Base-by-base conservation (phyloP, 345 rosid species). In the Boechera retrofracta region DNA sequence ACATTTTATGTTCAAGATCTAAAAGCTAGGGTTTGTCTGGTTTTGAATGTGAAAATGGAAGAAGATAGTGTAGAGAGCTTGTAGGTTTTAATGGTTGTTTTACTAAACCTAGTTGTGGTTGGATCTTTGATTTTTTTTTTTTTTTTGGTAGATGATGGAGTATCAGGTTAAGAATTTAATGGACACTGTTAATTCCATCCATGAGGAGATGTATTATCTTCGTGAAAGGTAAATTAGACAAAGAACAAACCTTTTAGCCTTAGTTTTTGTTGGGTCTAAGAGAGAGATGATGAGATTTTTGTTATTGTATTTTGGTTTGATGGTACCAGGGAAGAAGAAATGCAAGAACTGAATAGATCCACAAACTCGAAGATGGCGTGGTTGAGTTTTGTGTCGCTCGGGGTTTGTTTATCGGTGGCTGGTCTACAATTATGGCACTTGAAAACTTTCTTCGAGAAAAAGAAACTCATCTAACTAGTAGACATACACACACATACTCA, bases 171-270 rank as follows among this genome's bases (percentile, higher is more conserved):
- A 88, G 87, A 85, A 81, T 59, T 49, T 92, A 76, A 48, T 80
- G 32, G 98, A 92, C 11, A 90, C 87, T 9, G 86, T 88, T 39
- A 38, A 33, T 31, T 77, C 85, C 31, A 88, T 94, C 75, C 91
- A 86, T 10, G 90, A 90, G 4, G 98, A 94, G 83, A 94, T 90
- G 89, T 85, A 72, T 76, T 86, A 82, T 78, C 89, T 94, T 2
- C 92, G 95, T 6, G 89, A 83, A 76, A 90, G 98, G 98, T 92
- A 83, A 72, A 42, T 67, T 69, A 31, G 10, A 57, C 52, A 33
- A 57, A 47, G 35, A 28, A 45, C 2, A 13, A 54, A 21, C 0
- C 9, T 55, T 33, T 13, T 24, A 6, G 2, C 13, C 6, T 61
- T 59, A 6, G 33, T 38, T 55, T 64, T 63, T 71, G 26, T 33